Conservation (phyloP, 306 rosid genomes). For the Sicyos edulis region DNA sequence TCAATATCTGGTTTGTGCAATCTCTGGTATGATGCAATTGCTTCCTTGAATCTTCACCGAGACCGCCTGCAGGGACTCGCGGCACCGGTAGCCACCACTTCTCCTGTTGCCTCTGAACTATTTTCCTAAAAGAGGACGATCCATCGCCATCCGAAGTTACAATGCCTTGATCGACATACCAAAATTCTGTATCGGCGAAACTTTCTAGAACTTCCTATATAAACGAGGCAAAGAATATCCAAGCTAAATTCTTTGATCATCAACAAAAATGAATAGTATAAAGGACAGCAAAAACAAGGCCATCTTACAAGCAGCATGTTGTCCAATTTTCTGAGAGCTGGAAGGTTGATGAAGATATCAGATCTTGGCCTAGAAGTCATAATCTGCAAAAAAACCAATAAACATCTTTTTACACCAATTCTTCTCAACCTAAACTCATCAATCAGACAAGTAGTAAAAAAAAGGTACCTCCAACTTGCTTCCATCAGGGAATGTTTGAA, state of each 20-base stretch:
- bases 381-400: conserved; percentile 34
- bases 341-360: conserved; percentile 48
- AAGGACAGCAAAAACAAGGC: not conserved
- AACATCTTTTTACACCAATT: not conserved
- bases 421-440: not conserved
- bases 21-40: conserved; percentile 73
- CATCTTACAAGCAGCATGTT: conserved; percentile 45
- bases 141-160: conserved; percentile 65
- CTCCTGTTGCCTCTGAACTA: conserved; percentile 79
- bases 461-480: conserved; percentile 47
- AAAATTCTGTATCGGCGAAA: conserved; percentile 58
- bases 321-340: conserved; percentile 46
- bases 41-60: conserved; percentile 63
- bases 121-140: conserved; percentile 67
- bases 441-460: no score
- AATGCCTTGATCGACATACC: conserved; percentile 97
- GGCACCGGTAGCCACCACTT: conserved; percentile 99
- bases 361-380: conserved; percentile 57
- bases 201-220: conserved; percentile 70
- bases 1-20: conserved; percentile 66
- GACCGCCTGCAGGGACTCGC: conserved; percentile 71
- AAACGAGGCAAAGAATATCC: not conserved
- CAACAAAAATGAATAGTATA: not conserved
- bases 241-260: conserved; percentile 1
- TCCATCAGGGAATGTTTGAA: conserved; percentile 55